These are phyloP conservation scores for Agaricus blazei DNA, from an alignment of 768 basidiomycete species.

Conservation along the genomic window DNA sequence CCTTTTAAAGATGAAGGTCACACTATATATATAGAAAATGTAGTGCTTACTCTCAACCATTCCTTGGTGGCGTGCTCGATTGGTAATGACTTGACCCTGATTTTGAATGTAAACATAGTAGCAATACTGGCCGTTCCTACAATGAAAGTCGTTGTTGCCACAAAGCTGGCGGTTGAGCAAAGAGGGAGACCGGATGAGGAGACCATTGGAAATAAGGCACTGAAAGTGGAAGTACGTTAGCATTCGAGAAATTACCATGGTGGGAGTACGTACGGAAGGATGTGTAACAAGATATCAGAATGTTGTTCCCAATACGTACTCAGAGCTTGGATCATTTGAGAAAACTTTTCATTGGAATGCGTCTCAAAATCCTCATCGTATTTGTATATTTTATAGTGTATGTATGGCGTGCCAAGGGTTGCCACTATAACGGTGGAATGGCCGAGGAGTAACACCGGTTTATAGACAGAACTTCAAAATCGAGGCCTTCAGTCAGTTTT, in stretches of 20 bases:
- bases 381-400: not conserved
- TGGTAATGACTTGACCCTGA: not conserved
- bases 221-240: not conserved
- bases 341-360: no score
- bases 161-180: not conserved
- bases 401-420: not conserved
- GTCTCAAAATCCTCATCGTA: not conserved
- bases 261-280: no score
- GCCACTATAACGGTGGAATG: not conserved
- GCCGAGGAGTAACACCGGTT: no score
- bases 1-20: not conserved
- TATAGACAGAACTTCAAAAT: no score
- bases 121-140: not conserved
- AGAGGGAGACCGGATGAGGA: not conserved
- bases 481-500: no score
- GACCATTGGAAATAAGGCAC: not conserved
- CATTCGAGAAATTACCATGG: no score
- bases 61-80: not conserved
- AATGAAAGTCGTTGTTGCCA: not conserved
- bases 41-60: not conserved
- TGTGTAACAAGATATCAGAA: no score
- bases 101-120: not conserved
- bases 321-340: no score
- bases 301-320: no score
- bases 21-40: no score